Evolutionary conservation across 768 basidiomycete genomes (phyloP), one percentile per base, ranked within the genome.

Genomic region (Pisolithus sp.): DNA sequence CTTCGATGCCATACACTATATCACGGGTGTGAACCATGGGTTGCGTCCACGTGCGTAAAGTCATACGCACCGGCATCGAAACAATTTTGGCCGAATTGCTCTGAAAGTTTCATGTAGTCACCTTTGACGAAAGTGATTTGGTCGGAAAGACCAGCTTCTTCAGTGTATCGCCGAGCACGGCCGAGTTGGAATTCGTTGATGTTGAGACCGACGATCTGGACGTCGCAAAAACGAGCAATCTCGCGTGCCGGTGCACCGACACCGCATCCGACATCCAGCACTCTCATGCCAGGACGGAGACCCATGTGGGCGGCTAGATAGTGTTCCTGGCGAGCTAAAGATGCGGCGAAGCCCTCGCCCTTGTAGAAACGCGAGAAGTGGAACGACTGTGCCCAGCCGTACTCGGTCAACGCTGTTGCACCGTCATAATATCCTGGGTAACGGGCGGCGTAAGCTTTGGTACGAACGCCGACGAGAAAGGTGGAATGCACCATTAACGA

Each of bases 261-360:
- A 67, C 96, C 96, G 68, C 96, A 98, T 3, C 96, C 96, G 53
- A 99, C 94, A 64, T 99, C 96, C 55, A 99, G 85, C 38, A 99
- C 94, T 31, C 86, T 82, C 93, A 96, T 96, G 42, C 93, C 91
- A 1, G 93, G 82, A 47, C 81, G 81, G 53, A 99, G 74, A 43
- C 70, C 67, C 86, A 97, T 93, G 64, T 90, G 80, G 9, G 86
- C 75, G 5, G 93, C 85, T 58, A 99, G 89, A 73, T 94, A 98
- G 73, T 99, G 95, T 72, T 99, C 95, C 62, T 98, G 95, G 38
- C 96, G 86, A 26, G 95, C 93, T 12, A 68, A 71, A 6, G 85
- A 82, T n/a, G 83, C 81, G 20, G 76, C 67, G 67, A 87, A 87
- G 1, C 77, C 79, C 66, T 92, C 87, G 56, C 94, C 95, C 70